These are phyloP conservation scores for Cercospora citrullina DNA, from an alignment of 2,329 filamentous ascomycete genomes.

Conservation along the genomic window DNA sequence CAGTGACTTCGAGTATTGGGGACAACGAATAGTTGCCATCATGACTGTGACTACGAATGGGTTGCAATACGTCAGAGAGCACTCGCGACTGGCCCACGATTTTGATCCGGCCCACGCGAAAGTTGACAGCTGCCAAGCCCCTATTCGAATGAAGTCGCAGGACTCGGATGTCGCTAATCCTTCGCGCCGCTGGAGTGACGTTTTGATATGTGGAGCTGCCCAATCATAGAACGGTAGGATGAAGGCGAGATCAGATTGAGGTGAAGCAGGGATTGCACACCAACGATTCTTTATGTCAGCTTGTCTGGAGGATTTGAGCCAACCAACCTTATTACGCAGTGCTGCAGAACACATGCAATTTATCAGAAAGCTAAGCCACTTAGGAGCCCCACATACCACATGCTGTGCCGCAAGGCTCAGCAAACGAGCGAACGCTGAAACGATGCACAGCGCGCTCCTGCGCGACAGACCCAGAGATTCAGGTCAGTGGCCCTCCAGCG, in stretches of 20 bases:
- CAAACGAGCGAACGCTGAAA: background rate
- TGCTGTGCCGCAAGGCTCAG: background rate
- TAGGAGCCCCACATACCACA: background rate
- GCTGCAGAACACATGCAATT: background rate
- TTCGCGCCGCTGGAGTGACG: background rate
- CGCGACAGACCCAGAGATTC: background rate
- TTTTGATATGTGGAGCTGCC: background rate
- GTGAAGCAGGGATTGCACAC: background rate
- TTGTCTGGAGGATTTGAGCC: background rate
- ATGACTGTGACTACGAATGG: background rate
- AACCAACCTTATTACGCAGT: background rate
- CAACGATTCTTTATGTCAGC: background rate
- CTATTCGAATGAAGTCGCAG: background rate
- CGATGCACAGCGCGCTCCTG: background rate
- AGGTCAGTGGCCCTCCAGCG: background rate
- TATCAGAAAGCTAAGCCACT: background rate
- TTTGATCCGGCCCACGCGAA: too few relatives aligned
- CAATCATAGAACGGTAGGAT: background rate
- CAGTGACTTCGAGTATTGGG: background rate
- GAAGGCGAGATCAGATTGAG: background rate
- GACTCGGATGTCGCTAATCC: background rate
- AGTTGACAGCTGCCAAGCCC: background rate
- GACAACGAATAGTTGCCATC: background rate
- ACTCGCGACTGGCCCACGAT: too few relatives aligned
- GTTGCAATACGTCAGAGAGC: background rate